Percentiles rank a stretch among this genome's conserved stretches.
Evolutionary conservation across 148 eudicot genomes (phyloP).

Genomic region (Gaultheria prostrata): DNA sequence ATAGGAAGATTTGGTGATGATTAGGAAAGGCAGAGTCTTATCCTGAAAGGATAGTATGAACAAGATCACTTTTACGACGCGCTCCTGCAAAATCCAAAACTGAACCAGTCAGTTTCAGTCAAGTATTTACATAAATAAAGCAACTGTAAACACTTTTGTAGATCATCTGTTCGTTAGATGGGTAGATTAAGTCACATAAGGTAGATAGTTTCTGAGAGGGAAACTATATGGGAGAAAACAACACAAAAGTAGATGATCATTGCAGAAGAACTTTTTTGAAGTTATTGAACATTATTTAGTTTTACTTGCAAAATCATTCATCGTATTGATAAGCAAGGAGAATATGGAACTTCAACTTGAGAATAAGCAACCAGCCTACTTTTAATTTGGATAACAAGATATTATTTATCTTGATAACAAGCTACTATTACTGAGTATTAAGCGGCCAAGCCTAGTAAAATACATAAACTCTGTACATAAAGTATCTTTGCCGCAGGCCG

Average conservation of each 20-base stretch:
- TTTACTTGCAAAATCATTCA: not conserved
- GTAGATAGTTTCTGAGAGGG: not conserved
- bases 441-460: not conserved
- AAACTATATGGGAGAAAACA: not conserved
- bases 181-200: not conserved
- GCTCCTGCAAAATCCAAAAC: constrained; percentile 45
- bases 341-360: not conserved
- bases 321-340: not conserved
- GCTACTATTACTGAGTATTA: not conserved
- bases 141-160: not conserved
- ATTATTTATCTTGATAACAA: not conserved
- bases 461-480: not conserved
- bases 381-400: not conserved
- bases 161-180: not conserved
- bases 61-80: constrained; percentile 33
- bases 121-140: not conserved
- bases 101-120: constrained; percentile 5
- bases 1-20: constrained; percentile 31
- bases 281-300: not conserved
- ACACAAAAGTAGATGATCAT: not conserved
- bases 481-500: no score
- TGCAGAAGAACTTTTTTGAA: not conserved
- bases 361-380: not conserved
- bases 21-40: constrained; percentile 40
- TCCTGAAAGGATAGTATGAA: constrained; percentile 40